These are phyloP conservation scores for Gossypium raimondii DNA, from an alignment of 345 rosid genomes.

Conservation along the genomic window DNA sequence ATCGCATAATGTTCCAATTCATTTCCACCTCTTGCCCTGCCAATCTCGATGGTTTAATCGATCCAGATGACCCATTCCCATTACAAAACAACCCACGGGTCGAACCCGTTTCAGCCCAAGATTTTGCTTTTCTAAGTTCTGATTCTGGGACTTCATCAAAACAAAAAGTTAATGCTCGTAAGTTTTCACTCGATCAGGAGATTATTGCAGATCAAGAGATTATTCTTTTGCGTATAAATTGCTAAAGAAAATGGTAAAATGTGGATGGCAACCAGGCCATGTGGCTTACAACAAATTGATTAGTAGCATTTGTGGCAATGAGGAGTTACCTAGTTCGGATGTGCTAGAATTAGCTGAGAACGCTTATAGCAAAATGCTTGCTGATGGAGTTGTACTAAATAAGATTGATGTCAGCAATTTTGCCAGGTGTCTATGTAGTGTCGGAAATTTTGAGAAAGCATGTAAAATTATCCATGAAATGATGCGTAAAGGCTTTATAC, in stretches of 20 bases:
- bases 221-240: slow-evolving; percentile 78
- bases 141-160: slow-evolving; percentile 4
- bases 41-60: slow-evolving; percentile 44
- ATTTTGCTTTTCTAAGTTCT: slow-evolving; percentile 39
- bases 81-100: slow-evolving; percentile 2
- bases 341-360: slow-evolving; percentile 70
- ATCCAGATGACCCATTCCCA: slow-evolving; percentile 40
- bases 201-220: slow-evolving; percentile 59
- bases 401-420: slow-evolving; percentile 74
- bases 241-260: slow-evolving; percentile 57
- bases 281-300: slow-evolving; percentile 86
- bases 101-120: slow-evolving; percentile 47
- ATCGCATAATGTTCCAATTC: slow-evolving; percentile 32
- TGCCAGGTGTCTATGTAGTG: slow-evolving; percentile 65
- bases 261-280: slow-evolving; percentile 78
- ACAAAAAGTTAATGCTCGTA: slow-evolving; percentile 1
- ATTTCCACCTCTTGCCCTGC: slow-evolving; percentile 40
- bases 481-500: slow-evolving; percentile 86
- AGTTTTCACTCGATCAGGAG: too few relatives aligned
- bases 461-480: slow-evolving; percentile 60
- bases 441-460: slow-evolving; percentile 79
- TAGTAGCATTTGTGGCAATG: slow-evolving; percentile 73
- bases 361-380: slow-evolving; percentile 76
- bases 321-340: slow-evolving; percentile 50
- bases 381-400: slow-evolving; percentile 61